These are phyloP conservation scores for Candida ulmi DNA, from an alignment of 805 yeast genomes.

Conservation along the genomic window DNA sequence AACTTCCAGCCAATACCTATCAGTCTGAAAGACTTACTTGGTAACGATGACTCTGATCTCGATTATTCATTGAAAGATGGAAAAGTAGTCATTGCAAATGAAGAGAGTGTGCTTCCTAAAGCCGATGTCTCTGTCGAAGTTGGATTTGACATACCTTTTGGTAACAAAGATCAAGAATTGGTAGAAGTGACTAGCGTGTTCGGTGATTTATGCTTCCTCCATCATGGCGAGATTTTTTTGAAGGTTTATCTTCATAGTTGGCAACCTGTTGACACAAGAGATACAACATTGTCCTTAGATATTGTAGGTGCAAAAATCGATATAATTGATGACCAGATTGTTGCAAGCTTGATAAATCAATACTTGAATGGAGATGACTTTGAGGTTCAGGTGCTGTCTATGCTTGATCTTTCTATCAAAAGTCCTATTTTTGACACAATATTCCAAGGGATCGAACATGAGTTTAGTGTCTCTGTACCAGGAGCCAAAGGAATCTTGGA, in stretches of 20 bases:
- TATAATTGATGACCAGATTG: constrained; percentile 13
- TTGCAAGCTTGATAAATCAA: constrained; percentile 5
- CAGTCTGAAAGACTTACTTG: neutral
- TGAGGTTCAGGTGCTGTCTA: constrained; percentile 1
- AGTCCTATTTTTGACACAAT: constrained; percentile 21
- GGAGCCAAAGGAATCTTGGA: constrained; percentile 5
- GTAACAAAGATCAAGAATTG: constrained; percentile 6
- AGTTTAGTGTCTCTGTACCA: constrained; percentile 1
- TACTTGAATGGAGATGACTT: constrained; percentile 7
- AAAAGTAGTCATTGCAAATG: constrained; percentile 5
- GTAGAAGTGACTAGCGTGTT: constrained; percentile 7
- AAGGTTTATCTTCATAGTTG: constrained; percentile 15
- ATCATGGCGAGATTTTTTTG: constrained; percentile 8
- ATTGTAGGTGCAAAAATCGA: constrained; percentile 16
- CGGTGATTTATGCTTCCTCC: constrained; percentile 12
- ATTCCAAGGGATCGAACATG: constrained; percentile 12
- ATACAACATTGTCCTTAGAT: neutral
- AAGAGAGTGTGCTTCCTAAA: constrained; percentile 4
- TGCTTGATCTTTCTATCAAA: constrained; percentile 16
- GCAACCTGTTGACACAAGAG: constrained; percentile 15
- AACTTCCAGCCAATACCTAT: constrained; percentile 9
- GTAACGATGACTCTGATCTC: neutral
- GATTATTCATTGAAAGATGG: constrained; percentile 2
- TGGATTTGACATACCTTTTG: constrained; percentile 4
- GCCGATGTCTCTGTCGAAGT: constrained; percentile 3